Conservation (phyloP, 2,329 filamentous ascomycete genomes). For the Epichloe scottii region DNA sequence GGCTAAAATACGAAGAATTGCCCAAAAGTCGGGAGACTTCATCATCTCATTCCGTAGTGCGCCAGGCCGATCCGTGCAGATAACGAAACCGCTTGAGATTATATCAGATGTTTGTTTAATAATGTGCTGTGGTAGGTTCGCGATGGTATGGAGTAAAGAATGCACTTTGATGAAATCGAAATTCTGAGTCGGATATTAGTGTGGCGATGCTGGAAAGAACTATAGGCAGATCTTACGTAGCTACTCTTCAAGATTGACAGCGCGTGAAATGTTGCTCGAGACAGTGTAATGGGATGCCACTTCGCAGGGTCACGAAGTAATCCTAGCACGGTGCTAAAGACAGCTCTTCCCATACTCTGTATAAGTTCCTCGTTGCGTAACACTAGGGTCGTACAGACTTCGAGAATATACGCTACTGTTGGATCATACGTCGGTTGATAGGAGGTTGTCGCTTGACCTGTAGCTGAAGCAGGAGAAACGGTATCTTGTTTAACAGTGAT, state of each 20-base stretch:
- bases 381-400: conserved; percentile 73
- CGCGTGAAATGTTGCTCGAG: conserved; percentile 76
- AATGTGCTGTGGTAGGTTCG: conserved; percentile 67
- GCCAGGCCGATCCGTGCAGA: conserved; percentile 66
- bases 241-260: conserved; percentile 70
- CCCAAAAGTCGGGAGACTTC: conserved; percentile 95
- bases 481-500: conserved; percentile 86
- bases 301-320: conserved; percentile 68
- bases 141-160: conserved; percentile 82
- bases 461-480: conserved; percentile 47
- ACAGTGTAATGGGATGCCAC: conserved; percentile 73
- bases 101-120: conserved; percentile 65
- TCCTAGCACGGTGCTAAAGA: conserved; percentile 69
- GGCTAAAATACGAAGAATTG: conserved; percentile 66
- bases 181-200: conserved; percentile 40
- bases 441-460: conserved; percentile 27
- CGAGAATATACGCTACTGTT: conserved; percentile 76
- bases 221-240: conserved; percentile 50
- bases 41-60: conserved; percentile 84
- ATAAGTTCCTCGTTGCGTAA: conserved; percentile 65
- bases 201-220: background rate
- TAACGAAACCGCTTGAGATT: conserved; percentile 64
- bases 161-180: conserved; percentile 86
- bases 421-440: conserved; percentile 64
- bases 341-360: conserved; percentile 59